Base-by-base conservation (phyloP, 73 alveolate species). In the Symbiodinium pilosum region DNA sequence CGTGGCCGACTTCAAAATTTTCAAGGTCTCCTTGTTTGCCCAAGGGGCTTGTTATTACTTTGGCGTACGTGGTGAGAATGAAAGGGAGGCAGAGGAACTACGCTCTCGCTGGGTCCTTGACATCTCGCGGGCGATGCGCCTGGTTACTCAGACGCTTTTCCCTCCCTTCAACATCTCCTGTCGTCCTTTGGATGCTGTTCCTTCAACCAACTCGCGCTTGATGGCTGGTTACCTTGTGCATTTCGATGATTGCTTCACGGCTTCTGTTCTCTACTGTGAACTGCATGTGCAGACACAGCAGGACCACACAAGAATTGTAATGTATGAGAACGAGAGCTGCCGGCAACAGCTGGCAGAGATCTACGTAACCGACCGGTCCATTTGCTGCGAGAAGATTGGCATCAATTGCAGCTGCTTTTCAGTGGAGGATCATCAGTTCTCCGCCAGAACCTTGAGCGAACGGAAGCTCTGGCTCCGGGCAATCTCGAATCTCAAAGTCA, bases 381-480 rank as follows among this genome's bases (percentile, higher is more conserved):
- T 83, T 40, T 93, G 99, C 75, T 83, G 99, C 43, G 99, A 93
- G 93, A 93, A 83, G 93, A 54, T 83, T 36, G 99, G 99, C 85
- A 43, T 40, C 92, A 91, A 91, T 64, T 91, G 96, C 81, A 91
- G 96, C 96, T 91, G 96, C 73, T 91, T 91, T 77, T 68, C 88
- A 24, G 83, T 91, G 42, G 89, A 83, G 39, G 98, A 92, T 26
- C 98, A 92, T 24, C 98, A 92, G 44, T 93, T 93, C 99, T 47
- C 99, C n/a, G 87, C 93, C 34, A 68, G 99, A 12, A 77, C 87
- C 30, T 28, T 93, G 99, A 85, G 84, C 11, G 99, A 93, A 56
- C 75, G 99, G 21, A 93, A 93, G 54, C 77, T 93, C 34, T 93
- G 99, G 99, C 93, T 93, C 42, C 93, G 99, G n/a, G 99, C 99